These are phyloP conservation scores for Clavulina sp. DNA, from an alignment of 768 basidiomycete genomes.

Conservation along the genomic window DNA sequence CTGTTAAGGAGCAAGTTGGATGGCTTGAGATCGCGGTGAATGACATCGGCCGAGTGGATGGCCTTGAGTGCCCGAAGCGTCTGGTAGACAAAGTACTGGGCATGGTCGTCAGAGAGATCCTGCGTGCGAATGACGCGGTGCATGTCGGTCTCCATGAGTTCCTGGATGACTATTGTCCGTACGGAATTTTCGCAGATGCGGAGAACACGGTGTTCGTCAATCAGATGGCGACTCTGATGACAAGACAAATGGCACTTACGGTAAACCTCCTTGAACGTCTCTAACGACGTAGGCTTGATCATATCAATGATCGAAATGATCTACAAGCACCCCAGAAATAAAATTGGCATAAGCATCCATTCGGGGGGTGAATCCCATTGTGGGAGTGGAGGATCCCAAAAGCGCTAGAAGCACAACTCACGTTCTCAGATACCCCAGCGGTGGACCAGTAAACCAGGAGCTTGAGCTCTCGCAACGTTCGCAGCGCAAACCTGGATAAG, in stretches of 20 bases:
- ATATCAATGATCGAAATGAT: conserved; percentile 86
- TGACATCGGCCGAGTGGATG: conserved; percentile 84
- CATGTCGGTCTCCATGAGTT: conserved; percentile 92
- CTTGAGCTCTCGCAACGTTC: conserved; percentile 81
- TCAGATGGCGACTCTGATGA: not conserved
- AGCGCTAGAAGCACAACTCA: not conserved
- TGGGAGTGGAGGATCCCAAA: conserved; percentile 8
- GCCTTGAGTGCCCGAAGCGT: conserved; percentile 92
- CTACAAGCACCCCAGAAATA: conserved; percentile 25
- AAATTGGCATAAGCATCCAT: no score
- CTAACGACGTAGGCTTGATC: conserved; percentile 61
- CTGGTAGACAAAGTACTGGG: conserved; percentile 64
- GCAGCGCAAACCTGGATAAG: conserved; percentile 78
- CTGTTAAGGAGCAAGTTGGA: conserved; percentile 24
- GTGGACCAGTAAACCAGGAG: conserved; percentile 16
- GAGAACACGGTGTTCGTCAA: no score
- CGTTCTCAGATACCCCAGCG: not conserved
- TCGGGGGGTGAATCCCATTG: no score
- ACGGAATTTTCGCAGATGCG: no score
- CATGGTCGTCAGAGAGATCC: conserved; percentile 88
- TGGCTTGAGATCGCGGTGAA: conserved; percentile 29
- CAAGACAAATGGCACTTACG: conserved; percentile 4
- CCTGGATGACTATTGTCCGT: conserved; percentile 34
- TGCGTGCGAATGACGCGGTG: conserved; percentile 96
- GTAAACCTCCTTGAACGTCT: conserved; percentile 79